Percentiles rank a stretch among this genome's conserved stretches.
phyloP scores from a whole-genome alignment of 352 stramenopile species.

The Phytophthora ohioensis region DNA sequence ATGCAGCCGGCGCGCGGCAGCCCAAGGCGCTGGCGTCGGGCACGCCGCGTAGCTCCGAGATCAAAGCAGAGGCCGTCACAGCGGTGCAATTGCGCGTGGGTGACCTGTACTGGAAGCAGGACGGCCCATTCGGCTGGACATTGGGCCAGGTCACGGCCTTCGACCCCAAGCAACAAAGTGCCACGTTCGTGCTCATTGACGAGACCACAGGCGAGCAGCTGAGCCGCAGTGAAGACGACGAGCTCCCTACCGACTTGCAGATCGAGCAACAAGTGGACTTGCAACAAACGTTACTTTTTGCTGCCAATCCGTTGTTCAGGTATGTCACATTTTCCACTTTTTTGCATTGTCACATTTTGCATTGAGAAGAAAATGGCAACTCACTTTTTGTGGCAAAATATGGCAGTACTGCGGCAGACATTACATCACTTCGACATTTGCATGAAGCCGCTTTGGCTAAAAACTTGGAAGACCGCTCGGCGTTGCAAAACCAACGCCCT shows the following conservation, averaged over 20 bases:
- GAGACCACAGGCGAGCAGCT: slow-evolving; percentile 68
- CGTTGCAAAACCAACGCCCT: slow-evolving; percentile 73
- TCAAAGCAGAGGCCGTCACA: slow-evolving; percentile 27
- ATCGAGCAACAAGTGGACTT: slow-evolving; percentile 57
- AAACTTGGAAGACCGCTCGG: slow-evolving; percentile 86
- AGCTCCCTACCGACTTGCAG: slow-evolving; percentile 22
- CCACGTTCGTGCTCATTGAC: slow-evolving; percentile 66
- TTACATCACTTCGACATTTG: slow-evolving; percentile 86
- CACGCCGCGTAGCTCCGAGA: slow-evolving; percentile 10
- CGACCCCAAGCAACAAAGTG: slow-evolving; percentile 42
- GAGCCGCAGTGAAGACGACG: slow-evolving; percentile 13
- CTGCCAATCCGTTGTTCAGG: slow-evolving; percentile 78
- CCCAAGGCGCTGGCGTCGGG: slow-evolving; percentile 17
- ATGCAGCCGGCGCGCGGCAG: slow-evolving; percentile 3
- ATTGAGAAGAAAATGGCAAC: slow-evolving; percentile 3
- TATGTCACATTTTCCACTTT: slow-evolving; percentile 28
- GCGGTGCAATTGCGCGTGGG: slow-evolving; percentile 58
- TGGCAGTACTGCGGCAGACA: slow-evolving; percentile 71
- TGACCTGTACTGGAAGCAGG: slow-evolving; percentile 86
- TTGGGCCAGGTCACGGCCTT: slow-evolving; percentile 76
- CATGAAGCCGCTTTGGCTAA: slow-evolving; percentile 89
- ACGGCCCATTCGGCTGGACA: slow-evolving; percentile 66
- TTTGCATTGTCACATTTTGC: slow-evolving; percentile 23
- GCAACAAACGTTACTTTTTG: slow-evolving; percentile 57
- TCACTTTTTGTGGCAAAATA: slow-evolving; percentile 1